Percentiles rank a stretch among this genome's conserved stretches.
These are phyloP conservation scores for Lecanicillium sp. DNA, from an alignment of 2,329 filamentous ascomycete genomes.

Conservation along the genomic window DNA sequence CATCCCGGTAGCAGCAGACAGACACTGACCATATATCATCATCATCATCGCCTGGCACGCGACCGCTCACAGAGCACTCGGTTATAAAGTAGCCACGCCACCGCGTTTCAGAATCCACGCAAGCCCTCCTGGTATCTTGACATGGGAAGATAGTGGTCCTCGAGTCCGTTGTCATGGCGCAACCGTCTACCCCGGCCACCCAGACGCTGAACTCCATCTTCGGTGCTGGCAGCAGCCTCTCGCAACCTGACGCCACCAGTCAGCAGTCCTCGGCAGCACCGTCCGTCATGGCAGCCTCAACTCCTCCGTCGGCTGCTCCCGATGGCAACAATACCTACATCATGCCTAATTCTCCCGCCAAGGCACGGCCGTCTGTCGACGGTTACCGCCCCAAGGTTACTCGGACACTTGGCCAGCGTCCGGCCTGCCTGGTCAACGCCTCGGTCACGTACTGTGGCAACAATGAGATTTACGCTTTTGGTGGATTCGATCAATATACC, in stretches of 20 bases:
- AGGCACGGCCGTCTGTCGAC: slow-evolving; percentile 58
- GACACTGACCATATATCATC: neutral
- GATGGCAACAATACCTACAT: slow-evolving; percentile 77
- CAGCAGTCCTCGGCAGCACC: slow-evolving; percentile 24
- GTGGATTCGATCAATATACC: slow-evolving; percentile 96
- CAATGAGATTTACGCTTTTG: slow-evolving; percentile 96
- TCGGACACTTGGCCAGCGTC: slow-evolving; percentile 70
- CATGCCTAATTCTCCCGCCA: slow-evolving; percentile 79
- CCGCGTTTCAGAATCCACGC: no score
- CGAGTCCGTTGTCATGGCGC: slow-evolving; percentile 31
- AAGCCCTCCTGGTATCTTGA: no score
- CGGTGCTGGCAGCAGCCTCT: slow-evolving; percentile 25
- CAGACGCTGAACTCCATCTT: slow-evolving; percentile 41
- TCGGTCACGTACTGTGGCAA: slow-evolving; percentile 98
- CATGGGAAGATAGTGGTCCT: slow-evolving; percentile 4
- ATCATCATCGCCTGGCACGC: neutral
- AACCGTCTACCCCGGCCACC: slow-evolving; percentile 38
- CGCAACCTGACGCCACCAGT: slow-evolving; percentile 21
- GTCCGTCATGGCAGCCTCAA: slow-evolving; percentile 20
- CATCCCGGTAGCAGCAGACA: neutral
- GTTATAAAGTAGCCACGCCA: no score
- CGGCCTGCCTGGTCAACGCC: slow-evolving; percentile 93
- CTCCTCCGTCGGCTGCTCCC: slow-evolving; percentile 27
- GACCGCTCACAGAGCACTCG: no score
- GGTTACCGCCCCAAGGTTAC: slow-evolving; percentile 81